Evolutionary conservation across 345 rosid genomes (phyloP).

Genomic region (Eucalyptus sideroxylon): DNA sequence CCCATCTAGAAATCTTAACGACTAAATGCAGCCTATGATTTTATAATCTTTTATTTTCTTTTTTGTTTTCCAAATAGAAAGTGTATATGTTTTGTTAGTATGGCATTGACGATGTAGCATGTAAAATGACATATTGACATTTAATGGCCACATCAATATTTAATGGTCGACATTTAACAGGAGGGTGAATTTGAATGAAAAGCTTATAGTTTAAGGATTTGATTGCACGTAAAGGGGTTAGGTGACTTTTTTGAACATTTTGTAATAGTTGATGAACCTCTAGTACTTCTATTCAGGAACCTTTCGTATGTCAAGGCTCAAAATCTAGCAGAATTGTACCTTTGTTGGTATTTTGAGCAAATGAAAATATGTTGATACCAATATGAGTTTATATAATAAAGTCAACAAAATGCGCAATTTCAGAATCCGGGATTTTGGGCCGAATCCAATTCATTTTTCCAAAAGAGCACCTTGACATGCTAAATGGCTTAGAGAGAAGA

Average conservation of each 20-base stretch:
- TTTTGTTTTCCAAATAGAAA: not conserved
- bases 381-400: not conserved
- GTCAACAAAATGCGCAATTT: not conserved
- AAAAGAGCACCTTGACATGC: not conserved
- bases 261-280: not conserved
- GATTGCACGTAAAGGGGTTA: fast-evolving
- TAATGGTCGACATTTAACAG: not conserved
- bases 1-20: fast-evolving
- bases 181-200: not conserved
- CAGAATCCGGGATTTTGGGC: not conserved
- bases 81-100: not conserved
- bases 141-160: not conserved
- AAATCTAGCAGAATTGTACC: not conserved
- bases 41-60: not conserved
- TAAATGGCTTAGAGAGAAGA: not conserved
- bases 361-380: not conserved
- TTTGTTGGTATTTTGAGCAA: not conserved
- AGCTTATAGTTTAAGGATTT: not conserved
- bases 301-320: not conserved
- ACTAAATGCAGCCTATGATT: not conserved
- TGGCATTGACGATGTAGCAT: fast-evolving
- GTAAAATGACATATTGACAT: not conserved
- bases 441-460: not conserved
- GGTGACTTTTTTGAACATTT: not conserved
- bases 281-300: not conserved